phyloP scores from a whole-genome alignment of 2,329 filamentous ascomycete genomes.

The Fusarium hostae region DNA sequence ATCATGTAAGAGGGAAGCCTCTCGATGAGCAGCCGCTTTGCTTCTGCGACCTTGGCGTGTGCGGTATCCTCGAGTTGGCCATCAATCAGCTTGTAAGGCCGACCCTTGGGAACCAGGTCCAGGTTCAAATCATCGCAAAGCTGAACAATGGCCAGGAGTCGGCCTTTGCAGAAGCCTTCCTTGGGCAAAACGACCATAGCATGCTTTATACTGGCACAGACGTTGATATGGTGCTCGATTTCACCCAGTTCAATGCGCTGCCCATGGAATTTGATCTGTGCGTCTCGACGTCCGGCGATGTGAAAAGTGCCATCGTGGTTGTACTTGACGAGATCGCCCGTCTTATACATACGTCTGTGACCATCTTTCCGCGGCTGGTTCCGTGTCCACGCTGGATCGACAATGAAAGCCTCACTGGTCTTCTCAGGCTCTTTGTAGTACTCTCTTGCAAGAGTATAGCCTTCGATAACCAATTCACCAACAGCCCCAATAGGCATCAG shows the following conservation, averaged over 20 bases:
- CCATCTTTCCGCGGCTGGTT: not conserved
- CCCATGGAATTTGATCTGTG: constrained; percentile 50
- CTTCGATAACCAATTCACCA: constrained; percentile 53
- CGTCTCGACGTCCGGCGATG: constrained; percentile 44
- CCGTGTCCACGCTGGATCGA: constrained; percentile 22
- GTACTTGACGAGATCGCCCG: constrained; percentile 38
- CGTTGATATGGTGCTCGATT: constrained; percentile 46
- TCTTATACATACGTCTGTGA: constrained; percentile 40
- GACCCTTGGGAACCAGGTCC: constrained; percentile 15
- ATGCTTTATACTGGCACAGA: constrained; percentile 34
- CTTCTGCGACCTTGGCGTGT: constrained; percentile 8
- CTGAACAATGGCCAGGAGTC: constrained; percentile 27
- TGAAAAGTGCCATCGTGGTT: constrained; percentile 45
- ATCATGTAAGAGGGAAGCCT: constrained; percentile 39
- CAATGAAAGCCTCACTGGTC: constrained; percentile 49
- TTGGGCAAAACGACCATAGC: constrained; percentile 32
- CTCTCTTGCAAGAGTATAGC: constrained; percentile 57
- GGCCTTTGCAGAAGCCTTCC: constrained; percentile 26
- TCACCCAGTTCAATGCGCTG: constrained; percentile 49
- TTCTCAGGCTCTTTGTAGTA: constrained; percentile 56
- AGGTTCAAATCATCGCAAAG: constrained; percentile 7
- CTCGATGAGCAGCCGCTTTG: constrained; percentile 23
- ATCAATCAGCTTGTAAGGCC: constrained; percentile 20
- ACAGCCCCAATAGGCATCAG: constrained; percentile 47
- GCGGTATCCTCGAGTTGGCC: constrained; percentile 5